These are phyloP conservation scores for Arthrocladium fulminans DNA, from an alignment of 2,329 filamentous ascomycete species.

Conservation along the genomic window DNA sequence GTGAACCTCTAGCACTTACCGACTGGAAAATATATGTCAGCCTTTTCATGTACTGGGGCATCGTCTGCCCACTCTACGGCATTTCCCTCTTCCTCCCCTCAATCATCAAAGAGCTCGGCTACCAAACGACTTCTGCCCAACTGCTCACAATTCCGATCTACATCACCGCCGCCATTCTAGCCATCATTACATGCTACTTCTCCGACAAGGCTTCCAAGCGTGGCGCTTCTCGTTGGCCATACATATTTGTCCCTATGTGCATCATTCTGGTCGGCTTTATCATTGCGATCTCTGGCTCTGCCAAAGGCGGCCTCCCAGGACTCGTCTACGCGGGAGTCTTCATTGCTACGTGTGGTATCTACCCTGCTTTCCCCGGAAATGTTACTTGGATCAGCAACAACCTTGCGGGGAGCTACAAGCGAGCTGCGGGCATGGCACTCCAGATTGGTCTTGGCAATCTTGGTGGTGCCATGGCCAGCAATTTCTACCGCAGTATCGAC, in stretches of 20 bases:
- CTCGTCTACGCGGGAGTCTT: conserved; percentile 42
- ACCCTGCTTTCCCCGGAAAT: conserved; percentile 38
- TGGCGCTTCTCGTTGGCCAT: too few species aligned
- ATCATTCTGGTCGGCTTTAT: conserved; percentile 45
- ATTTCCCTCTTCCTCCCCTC: too few species aligned
- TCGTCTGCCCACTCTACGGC: too few species aligned
- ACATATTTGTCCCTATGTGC: conserved; percentile 45
- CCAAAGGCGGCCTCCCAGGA: conserved; percentile 29
- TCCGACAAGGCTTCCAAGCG: too few species aligned
- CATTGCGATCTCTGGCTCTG: conserved; percentile 36
- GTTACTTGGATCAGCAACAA: conserved; percentile 40
- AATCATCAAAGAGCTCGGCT: too few species aligned
- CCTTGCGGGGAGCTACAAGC: conserved; percentile 49
- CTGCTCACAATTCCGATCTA: too few species aligned
- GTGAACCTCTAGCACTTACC: too few species aligned
- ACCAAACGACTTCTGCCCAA: too few species aligned
- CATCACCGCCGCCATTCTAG: too few species aligned
- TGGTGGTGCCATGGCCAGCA: conserved; percentile 27
- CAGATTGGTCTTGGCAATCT: conserved; percentile 44
- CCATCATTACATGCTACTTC: too few species aligned
- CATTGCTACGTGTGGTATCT: conserved; percentile 40
- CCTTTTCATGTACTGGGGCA: too few species aligned
- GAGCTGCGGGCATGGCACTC: conserved; percentile 55
- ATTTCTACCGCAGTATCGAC: conserved; percentile 54
- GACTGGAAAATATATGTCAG: too few species aligned